A percentile compares a stretch with the other conserved stretches of the same genome.
phyloP scores from a whole-genome alignment of 2,329 filamentous ascomycete genomes.

The Lasiodiplodia sp. region DNA sequence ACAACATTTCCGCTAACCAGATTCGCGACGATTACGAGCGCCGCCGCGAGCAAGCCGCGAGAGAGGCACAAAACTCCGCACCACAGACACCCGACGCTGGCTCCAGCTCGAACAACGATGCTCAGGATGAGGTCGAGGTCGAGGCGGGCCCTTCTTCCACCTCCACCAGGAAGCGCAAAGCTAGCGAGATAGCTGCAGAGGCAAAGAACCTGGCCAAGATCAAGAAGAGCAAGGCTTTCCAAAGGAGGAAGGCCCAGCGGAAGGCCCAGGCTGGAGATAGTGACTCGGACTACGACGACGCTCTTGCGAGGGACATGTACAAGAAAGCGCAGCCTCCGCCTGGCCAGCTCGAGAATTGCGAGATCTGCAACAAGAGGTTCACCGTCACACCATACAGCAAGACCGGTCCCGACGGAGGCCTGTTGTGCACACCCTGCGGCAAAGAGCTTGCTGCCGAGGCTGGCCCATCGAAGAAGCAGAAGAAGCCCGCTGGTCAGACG shows the following conservation, averaged over 20 bases:
- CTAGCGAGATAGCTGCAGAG: conserved; percentile 26
- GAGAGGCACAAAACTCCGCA: conserved; percentile 44
- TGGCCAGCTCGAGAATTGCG: conserved; percentile 89
- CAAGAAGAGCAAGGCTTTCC: conserved; percentile 59
- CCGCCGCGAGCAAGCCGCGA: conserved; percentile 54
- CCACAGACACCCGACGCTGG: conserved; percentile 43
- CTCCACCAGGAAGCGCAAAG: conserved; percentile 53
- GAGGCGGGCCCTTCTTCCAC: conserved; percentile 13
- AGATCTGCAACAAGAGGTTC: conserved; percentile 84
- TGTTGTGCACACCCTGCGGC: conserved; percentile 85
- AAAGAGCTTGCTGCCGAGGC: conserved; percentile 74
- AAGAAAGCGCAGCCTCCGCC: conserved; percentile 69
- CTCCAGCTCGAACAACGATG: conserved; percentile 53
- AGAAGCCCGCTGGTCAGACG: conserved; percentile 64
- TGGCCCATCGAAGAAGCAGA: conserved; percentile 65
- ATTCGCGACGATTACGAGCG: conserved; percentile 67
- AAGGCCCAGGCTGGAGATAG: conserved; percentile 53
- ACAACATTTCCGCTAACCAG: conserved; percentile 74
- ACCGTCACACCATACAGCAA: conserved; percentile 91
- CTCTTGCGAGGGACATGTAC: conserved; percentile 59
- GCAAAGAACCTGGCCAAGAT: conserved; percentile 44
- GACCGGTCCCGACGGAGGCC: conserved; percentile 78
- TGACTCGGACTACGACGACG: conserved; percentile 56
- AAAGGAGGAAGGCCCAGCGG: conserved; percentile 54
- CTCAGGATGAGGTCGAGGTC: conserved; percentile 53